These are phyloP conservation scores for Prunus campanulata DNA, from an alignment of 306 rosid genomes.

Conservation along the genomic window DNA sequence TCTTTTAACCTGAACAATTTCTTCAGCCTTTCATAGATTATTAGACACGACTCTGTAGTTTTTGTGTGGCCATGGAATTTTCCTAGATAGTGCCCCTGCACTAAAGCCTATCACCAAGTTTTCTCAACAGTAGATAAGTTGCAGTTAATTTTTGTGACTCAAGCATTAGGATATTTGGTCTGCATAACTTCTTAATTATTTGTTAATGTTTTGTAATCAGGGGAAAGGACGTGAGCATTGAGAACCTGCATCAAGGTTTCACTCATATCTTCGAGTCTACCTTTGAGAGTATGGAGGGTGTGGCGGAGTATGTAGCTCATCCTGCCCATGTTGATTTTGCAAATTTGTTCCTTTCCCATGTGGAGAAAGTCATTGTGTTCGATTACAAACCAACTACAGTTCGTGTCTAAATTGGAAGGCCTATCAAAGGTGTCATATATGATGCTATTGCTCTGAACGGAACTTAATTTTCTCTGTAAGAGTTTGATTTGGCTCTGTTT, in stretches of 20 bases:
- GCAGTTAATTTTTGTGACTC: background rate
- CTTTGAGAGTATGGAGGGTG: constrained; percentile 68
- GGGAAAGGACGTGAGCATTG: constrained; percentile 75
- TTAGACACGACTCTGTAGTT: background rate
- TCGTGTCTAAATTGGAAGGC: constrained; percentile 20
- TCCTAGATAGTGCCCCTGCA: background rate
- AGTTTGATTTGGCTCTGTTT: background rate
- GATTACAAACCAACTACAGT: constrained; percentile 67
- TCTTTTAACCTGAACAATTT: background rate
- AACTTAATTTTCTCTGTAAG: background rate
- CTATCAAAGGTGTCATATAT: background rate
- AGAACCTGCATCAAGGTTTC: constrained; percentile 79
- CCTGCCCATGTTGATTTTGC: constrained; percentile 74
- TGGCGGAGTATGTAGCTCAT: constrained; percentile 75
- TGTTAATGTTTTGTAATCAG: constrained; percentile 30
- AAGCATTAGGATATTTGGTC: background rate
- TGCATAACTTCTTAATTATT: background rate
- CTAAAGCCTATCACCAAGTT: background rate
- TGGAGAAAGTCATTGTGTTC: constrained; percentile 60
- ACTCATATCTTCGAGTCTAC: constrained; percentile 87
- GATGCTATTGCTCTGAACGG: constrained; percentile 7
- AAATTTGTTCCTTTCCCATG: constrained; percentile 36
- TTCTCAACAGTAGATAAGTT: background rate
- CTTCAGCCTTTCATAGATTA: background rate
- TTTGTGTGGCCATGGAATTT: background rate